Evolutionary conservation across 192 early-diverging fungal genomes (phyloP), one percentile per base, ranked within the genome.

Genomic region (Coemansia sp.): DNA sequence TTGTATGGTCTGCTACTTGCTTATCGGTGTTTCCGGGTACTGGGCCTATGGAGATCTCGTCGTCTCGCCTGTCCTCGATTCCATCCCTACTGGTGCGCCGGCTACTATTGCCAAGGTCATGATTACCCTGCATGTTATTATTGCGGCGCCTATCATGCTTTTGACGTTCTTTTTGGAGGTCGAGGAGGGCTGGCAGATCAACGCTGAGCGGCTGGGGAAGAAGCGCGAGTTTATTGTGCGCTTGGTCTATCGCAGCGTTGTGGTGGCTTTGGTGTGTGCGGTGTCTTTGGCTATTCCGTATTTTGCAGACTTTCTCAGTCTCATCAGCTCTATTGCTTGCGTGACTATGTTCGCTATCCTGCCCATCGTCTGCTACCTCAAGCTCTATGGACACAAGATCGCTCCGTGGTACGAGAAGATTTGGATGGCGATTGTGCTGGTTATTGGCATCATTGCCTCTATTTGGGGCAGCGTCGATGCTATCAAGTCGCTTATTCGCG

Each of bases 111-210:
- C 87, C n/a, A 86, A 89, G 62, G 82, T 87, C 28, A 80, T 94
- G 57, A 91, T 94, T 35, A 91, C 87, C 0, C 39, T 85, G 3
- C 92, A 94, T 60, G 92, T 94, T 2, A 73, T 94, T 14, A 82
- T 94, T 12, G 92, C 92, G 0, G 84, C 85, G 28, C 92, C 92
- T 2, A 87, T 94, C 37, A 73, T 92, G 37, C 56, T 94, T n/a
- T 87, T 89, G 6, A 87, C 88, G 6, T 86, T 91, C 23, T 77
- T 88, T 36, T 66, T 90, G 20, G 87, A 89, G 62, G 48, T 89
- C 28, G 90, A 92, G 69, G 69, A 84, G 11, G 75, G 78, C 62
- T 72, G 88, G 62, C 61, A 85, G 12, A 79, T 88, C 37, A 75
- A 74, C 1, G 45, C 71, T 4, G 67, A 75, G 58, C 59, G 72